Base-by-base conservation (phyloP, 306 rosid genomes). In the Luffa acutangula region DNA sequence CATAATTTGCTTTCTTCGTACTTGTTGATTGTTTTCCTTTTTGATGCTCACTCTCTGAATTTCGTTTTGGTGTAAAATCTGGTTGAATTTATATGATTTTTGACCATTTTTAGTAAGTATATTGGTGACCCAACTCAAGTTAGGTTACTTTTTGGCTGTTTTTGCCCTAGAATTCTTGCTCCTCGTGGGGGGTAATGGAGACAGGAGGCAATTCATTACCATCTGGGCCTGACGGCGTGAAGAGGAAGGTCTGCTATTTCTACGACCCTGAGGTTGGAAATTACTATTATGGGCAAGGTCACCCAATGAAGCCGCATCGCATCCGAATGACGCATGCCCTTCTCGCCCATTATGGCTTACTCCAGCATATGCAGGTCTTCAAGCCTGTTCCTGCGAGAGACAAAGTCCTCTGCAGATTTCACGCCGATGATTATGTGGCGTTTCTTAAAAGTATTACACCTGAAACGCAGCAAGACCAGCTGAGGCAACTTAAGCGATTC, bases 261-360 rank as follows among this genome's bases (percentile, higher is more conserved):
- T 92, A 90, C 84, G 97, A 92, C 86, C 97, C 95, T 6, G 95
- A 90, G 77, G 97, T 92, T 9, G 96, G 97, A 63, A 92, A 92
- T 84, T 90, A 92, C 87, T 92, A 92, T 82, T 92, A 92, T 76
- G 97, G 97, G 31, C 97, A 92, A 79, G 97, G 97, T 69, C 97
- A 92, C 78, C 95, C 97, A n/a, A 92, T 92, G 97, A 92, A 92
- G 88, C 97, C 97, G 2, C 97, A 92, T 85, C 90, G 97, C 25
- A 92, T 92, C 31, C 64, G 97, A 62, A 92, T 92, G 97, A 90
- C 97, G 63, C 97, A 92, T 53, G 97, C 97, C 78, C 93, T 90
- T 63, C 93, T 92, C 54, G 95, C 95, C 70, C 97, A 92, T 81
- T 92, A 92, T 62, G 95, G 95, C 45, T 87, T 92, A 83, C 97